These are phyloP conservation scores for Suillus brevipes DNA, from an alignment of 768 basidiomycete species.

Conservation along the genomic window DNA sequence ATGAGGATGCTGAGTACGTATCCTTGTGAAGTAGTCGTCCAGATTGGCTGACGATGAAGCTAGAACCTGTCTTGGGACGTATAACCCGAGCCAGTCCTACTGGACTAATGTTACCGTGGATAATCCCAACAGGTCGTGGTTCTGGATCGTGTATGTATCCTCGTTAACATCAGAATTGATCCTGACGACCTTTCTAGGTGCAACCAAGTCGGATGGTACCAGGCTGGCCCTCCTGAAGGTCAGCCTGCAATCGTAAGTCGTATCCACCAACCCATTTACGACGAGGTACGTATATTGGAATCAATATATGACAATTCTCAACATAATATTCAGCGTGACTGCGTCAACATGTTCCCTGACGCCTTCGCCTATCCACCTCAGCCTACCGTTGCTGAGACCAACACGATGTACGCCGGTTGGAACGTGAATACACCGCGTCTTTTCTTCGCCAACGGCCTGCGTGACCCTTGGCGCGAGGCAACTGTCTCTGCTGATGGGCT, in stretches of 20 bases:
- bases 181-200: conserved; percentile 42
- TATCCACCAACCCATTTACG: conserved; percentile 30
- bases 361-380: conserved; percentile 51
- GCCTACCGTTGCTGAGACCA: conserved; percentile 44
- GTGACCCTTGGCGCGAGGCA: conserved; percentile 69
- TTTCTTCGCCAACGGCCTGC: conserved; percentile 70
- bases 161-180: background rate
- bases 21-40: conserved; percentile 2
- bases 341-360: conserved; percentile 63
- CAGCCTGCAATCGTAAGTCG: conserved; percentile 37
- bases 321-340: conserved; percentile 51
- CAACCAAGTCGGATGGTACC: conserved; percentile 63
- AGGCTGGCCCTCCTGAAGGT: conserved; percentile 38
- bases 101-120: conserved; percentile 59
- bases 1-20: conserved; percentile 46
- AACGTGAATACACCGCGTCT: conserved; percentile 54
- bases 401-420: conserved; percentile 64
- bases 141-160: conserved; percentile 61
- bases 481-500: conserved; percentile 61
- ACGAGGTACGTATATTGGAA: conserved; percentile 20
- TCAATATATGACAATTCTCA: background rate
- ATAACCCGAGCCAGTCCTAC: conserved; percentile 36
- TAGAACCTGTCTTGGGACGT: conserved; percentile 42
- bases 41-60: conserved; percentile 37
- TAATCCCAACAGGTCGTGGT: conserved; percentile 62